Evolutionary conservation across 257 asterid genomes (phyloP), one percentile per base, ranked within the genome.

Genomic region (Fraxinus cuspidata): DNA sequence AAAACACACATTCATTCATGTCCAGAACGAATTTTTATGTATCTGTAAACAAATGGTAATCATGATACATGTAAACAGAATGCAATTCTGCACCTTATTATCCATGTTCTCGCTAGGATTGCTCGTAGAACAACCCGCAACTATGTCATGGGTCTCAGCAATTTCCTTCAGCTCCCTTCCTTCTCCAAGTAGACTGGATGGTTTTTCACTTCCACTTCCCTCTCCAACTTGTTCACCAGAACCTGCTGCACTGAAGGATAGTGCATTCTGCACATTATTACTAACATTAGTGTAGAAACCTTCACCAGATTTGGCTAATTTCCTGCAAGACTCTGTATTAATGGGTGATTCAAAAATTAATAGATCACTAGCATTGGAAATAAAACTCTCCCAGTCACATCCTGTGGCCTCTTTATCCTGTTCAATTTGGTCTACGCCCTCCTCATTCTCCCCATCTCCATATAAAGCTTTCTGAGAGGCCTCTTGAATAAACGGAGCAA

Each of bases 381-480:
- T 87, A 83, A 90, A 81, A 77, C 77, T 81, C 19, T 87, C 94
- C 99, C 98, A 92, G 51, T 93, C 93, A 80, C 88, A 84, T 15
- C 86, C 91, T 4, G 87, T 19, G 28, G 85, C 74, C 70, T 86
- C 94, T 85, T 83, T 85, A 74, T 77, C 71, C 77, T 79, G 90
- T 81, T 81, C 85, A 0, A 72, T 38, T 28, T 81, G 81, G 81
- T 77, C 60, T 74, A 71, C 49, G 70, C 81, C 88, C 35, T 79
- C 88, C 27, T 66, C 18, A 71, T 77, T 83, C 40, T 47, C 79
- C 58, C 75, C 90, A 28, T 56, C 64, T 38, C 70, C 81, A 47
- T 78, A 66, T 31, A 75, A 74, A 72, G 77, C 82, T 74, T 72
- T 83, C 27, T 77, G 81, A 53, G 86, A 81, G 38, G 67, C 53